phyloP scores from a whole-genome alignment of 768 basidiomycete species.

The Suillus ampliporus region DNA sequence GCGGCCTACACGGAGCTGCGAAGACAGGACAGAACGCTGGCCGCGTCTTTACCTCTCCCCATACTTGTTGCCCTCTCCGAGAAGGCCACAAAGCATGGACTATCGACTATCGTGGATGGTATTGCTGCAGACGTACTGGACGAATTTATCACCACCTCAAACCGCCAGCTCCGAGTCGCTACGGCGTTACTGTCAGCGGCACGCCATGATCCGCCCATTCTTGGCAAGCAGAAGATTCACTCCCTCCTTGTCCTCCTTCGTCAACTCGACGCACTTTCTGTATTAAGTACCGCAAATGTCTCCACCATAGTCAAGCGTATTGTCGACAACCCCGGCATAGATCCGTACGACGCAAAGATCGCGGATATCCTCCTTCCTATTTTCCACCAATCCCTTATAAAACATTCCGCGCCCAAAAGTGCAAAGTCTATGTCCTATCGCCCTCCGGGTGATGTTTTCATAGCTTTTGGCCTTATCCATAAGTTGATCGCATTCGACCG shows the following conservation, averaged over 20 bases:
- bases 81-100: conserved; percentile 37
- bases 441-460: conserved; percentile 44
- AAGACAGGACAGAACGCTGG: conserved; percentile 26
- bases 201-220: conserved; percentile 19
- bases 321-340: conserved; percentile 20
- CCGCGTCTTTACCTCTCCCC: conserved; percentile 30
- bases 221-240: conserved; percentile 29
- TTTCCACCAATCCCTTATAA: conserved; percentile 35
- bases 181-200: conserved; percentile 31
- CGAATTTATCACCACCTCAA: conserved; percentile 22
- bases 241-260: conserved; percentile 24
- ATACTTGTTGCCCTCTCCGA: conserved; percentile 37
- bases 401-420: conserved; percentile 32
- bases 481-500: conserved; percentile 44
- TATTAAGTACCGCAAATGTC: conserved; percentile 19
- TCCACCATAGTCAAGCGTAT: conserved; percentile 27
- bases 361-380: conserved; percentile 36
- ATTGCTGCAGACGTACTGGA: conserved; percentile 48
- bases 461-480: conserved; percentile 50
- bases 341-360: conserved; percentile 26
- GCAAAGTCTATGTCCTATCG: conserved; percentile 39
- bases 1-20: conserved; percentile 34
- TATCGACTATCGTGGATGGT: conserved; percentile 41
- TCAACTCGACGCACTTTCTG: conserved; percentile 16
- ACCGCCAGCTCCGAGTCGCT: conserved; percentile 32